Conservation (phyloP, 371 early-diverging fungal species). For the Apophysomyces elegans region DNA sequence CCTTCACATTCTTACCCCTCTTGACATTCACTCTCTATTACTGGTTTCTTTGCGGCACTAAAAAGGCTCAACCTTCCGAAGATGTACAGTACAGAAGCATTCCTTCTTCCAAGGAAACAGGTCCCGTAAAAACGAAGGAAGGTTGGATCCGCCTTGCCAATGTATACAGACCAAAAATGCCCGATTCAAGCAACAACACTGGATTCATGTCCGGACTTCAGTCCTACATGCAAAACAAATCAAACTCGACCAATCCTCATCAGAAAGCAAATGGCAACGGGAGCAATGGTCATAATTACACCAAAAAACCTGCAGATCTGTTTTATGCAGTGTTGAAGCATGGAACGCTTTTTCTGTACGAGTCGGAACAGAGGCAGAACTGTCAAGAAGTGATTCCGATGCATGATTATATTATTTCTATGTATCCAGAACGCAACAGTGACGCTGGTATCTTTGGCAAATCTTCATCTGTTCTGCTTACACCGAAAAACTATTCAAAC, state of each 20-base stretch:
- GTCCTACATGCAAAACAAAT: slow-evolving; percentile 11
- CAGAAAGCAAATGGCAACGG: slow-evolving; percentile 14
- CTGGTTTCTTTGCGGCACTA: no score
- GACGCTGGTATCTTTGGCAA: slow-evolving; percentile 63
- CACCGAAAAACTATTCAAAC: slow-evolving; percentile 23
- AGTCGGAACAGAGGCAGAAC: slow-evolving; percentile 71
- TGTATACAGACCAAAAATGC: slow-evolving; percentile 28
- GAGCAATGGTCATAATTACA: not conserved
- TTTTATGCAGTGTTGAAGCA: slow-evolving; percentile 80
- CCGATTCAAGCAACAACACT: slow-evolving; percentile 10
- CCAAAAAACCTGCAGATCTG: slow-evolving; percentile 29
- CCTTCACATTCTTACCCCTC: no score
- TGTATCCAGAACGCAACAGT: slow-evolving; percentile 58
- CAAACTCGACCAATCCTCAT: not conserved
- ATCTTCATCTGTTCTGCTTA: slow-evolving; percentile 55
- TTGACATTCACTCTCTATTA: no score
- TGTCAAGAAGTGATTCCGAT: slow-evolving; percentile 78
- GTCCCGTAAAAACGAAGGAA: slow-evolving; percentile 19
- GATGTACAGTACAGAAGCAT: no score
- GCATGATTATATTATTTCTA: slow-evolving; percentile 66
- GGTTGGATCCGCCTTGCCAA: slow-evolving; percentile 46
- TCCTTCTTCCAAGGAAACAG: no score
- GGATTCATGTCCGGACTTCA: slow-evolving; percentile 36
- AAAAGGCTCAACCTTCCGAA: no score
- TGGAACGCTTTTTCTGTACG: slow-evolving; percentile 82